Evolutionary conservation across 192 early-diverging fungal genomes (phyloP).

Genomic region (Borealophlyctis nickersoniae): DNA sequence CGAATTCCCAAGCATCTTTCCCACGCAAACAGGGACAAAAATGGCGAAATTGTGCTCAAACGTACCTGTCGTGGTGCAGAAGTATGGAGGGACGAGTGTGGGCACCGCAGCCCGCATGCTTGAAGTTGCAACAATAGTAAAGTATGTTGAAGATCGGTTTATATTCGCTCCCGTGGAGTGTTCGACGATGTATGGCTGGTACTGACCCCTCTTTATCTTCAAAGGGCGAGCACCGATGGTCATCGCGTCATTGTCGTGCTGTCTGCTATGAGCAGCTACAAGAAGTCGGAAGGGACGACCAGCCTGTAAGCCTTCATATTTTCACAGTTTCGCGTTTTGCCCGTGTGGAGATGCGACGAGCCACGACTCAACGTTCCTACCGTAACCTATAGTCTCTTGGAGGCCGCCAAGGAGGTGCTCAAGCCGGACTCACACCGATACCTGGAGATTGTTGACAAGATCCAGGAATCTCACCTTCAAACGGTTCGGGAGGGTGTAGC

Average conservation of each 20-base stretch:
- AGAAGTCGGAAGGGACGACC: conserved; percentile 89
- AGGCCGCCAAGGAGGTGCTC: conserved; percentile 69
- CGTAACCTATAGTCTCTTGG: conserved; percentile 58
- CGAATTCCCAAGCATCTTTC: no score
- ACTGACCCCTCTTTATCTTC: not conserved
- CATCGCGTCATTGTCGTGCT: conserved; percentile 87
- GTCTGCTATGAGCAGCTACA: conserved; percentile 87
- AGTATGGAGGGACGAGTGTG: conserved; percentile 97
- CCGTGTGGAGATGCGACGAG: not conserved
- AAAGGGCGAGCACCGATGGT: not conserved
- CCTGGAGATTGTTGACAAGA: conserved; percentile 76
- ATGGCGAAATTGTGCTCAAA: not conserved
- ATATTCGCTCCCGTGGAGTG: no score
- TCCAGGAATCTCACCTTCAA: conserved; percentile 77
- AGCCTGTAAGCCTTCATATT: conserved; percentile 53
- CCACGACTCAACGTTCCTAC: no score
- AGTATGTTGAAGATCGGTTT: conserved; percentile 67
- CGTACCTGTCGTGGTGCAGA: conserved; percentile 47
- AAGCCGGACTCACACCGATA: conserved; percentile 67
- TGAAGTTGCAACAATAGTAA: conserved; percentile 70
- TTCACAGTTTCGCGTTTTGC: conserved; percentile 29
- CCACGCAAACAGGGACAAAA: no score
- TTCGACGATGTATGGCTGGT: not conserved
- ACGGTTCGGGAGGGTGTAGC: conserved; percentile 46
- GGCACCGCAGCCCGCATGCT: conserved; percentile 66